Evolutionary conservation across 208 protist genomes (phyloP).

Genomic region (Leishmania martiniquensis): DNA sequence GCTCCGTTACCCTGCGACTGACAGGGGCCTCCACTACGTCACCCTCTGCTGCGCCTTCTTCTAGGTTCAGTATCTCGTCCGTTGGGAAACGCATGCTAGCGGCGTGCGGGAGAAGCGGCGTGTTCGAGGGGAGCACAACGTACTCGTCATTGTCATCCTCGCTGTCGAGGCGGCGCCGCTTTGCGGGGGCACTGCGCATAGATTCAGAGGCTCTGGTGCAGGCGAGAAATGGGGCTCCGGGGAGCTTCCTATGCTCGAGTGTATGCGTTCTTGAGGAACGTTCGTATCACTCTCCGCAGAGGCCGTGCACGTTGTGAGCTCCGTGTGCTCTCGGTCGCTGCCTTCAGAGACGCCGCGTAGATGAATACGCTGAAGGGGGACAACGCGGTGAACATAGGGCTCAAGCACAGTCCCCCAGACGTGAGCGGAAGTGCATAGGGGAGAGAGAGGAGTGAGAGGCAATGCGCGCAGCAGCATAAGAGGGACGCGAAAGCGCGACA

Average conservation of each 20-base stretch:
- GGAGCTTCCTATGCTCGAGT: no score
- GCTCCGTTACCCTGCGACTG: background rate
- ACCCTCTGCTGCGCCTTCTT: background rate
- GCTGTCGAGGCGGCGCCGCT: conserved; percentile 60
- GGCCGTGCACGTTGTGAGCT: background rate
- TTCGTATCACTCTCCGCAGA: background rate
- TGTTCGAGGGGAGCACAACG: conserved; percentile 15
- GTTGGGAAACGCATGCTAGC: conserved; percentile 14
- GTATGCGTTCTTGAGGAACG: background rate
- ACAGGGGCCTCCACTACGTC: background rate
- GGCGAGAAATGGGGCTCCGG: no score
- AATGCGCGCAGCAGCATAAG: no score
- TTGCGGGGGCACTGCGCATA: conserved; percentile 10
- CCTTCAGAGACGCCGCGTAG: background rate
- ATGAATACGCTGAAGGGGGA: background rate
- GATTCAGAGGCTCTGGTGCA: no score
- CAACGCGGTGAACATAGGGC: background rate
- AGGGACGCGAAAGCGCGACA: no score
- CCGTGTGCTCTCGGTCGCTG: background rate
- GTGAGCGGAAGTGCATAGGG: no score
- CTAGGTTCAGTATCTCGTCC: conserved; percentile 14
- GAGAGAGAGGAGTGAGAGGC: background rate
- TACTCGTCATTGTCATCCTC: conserved; percentile 84
- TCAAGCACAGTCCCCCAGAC: background rate
- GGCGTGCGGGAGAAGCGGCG: conserved; percentile 45